These are phyloP conservation scores for Sporothrix humicola DNA, from an alignment of 2,329 filamentous ascomycete species.

Conservation along the genomic window DNA sequence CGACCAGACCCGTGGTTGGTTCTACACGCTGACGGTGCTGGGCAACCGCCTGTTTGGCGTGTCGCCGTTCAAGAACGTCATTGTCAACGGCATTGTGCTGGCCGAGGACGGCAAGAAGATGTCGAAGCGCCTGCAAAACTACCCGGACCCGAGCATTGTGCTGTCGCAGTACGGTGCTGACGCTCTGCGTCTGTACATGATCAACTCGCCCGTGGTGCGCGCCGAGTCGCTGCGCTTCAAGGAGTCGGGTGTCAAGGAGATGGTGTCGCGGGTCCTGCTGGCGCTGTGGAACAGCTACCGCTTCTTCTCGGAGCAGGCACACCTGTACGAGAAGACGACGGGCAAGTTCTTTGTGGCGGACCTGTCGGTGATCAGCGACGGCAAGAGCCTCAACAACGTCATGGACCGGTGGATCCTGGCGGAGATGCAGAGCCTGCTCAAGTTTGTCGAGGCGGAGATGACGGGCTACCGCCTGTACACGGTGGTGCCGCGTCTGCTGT, in stretches of 20 bases:
- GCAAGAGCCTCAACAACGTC: conserved; percentile 66
- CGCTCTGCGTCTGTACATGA: conserved; percentile 90
- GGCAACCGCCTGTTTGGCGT: conserved; percentile 73
- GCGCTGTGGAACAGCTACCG: conserved; percentile 97
- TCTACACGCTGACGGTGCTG: conserved; percentile 88
- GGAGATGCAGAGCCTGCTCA: conserved; percentile 85
- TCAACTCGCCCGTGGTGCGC: conserved; percentile 93
- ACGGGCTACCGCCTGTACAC: conserved; percentile 71
- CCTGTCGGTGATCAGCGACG: conserved; percentile 55
- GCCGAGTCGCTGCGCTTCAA: conserved; percentile 91
- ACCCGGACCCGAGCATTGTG: conserved; percentile 82
- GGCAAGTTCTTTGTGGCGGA: conserved; percentile 79
- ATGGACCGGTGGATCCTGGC: conserved; percentile 97
- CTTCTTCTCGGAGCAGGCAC: conserved; percentile 90
- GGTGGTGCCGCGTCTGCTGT: conserved; percentile 82
- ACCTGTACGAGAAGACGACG: conserved; percentile 83
- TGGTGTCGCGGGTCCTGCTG: conserved; percentile 87
- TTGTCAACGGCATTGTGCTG: conserved; percentile 62
- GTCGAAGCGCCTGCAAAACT: conserved; percentile 97
- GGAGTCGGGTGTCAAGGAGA: conserved; percentile 90
- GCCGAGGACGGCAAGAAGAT: conserved; percentile 86
- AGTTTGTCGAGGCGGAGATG: conserved; percentile 95
- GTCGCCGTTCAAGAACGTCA: conserved; percentile 77
- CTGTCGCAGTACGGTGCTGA: conserved; percentile 91
- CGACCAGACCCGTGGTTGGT: conserved; percentile 93